Percentiles rank a stretch among this genome's conserved stretches.
These are phyloP conservation scores for Paramecium sexaurelia DNA, from an alignment of 73 alveolate species.

Conservation along the genomic window DNA sequence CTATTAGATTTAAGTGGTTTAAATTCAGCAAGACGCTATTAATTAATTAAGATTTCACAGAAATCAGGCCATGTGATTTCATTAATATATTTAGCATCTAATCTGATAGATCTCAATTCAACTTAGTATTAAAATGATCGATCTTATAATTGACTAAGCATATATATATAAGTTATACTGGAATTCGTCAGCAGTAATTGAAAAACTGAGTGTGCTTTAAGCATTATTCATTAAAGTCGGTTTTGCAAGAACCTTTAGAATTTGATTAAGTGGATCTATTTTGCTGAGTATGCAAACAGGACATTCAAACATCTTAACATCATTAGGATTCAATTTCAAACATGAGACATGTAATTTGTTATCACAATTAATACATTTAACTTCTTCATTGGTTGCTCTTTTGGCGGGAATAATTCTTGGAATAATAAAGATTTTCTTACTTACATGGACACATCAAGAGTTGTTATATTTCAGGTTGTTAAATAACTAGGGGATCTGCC, in stretches of 20 bases:
- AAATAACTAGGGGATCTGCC: not conserved
- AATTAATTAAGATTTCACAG: constrained; percentile 46
- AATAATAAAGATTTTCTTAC: not conserved
- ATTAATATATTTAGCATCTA: constrained; percentile 64
- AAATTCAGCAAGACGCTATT: constrained; percentile 15
- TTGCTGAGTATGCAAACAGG: constrained; percentile 62
- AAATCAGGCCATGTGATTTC: constrained; percentile 69
- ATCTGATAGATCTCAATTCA: constrained; percentile 62
- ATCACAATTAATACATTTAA: constrained; percentile 29
- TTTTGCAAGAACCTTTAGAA: not conserved
- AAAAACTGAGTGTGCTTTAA: not conserved
- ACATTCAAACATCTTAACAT: constrained; percentile 54
- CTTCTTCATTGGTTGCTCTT: constrained; percentile 1
- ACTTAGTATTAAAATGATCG: constrained; percentile 37
- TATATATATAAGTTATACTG: not conserved
- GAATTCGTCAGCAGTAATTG: not conserved
- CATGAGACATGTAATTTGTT: not conserved
- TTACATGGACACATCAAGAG: constrained; percentile 46
- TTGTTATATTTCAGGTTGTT: not conserved
- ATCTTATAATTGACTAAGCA: constrained; percentile 39
- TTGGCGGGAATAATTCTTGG: not conserved
- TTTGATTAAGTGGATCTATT: constrained; percentile 47
- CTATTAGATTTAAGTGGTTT: constrained; percentile 59
- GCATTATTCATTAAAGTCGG: not conserved
- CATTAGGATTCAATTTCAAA: not conserved